phyloP scores from a whole-genome alignment of 129 eudicot genomes.

The Tagetes patula region DNA sequence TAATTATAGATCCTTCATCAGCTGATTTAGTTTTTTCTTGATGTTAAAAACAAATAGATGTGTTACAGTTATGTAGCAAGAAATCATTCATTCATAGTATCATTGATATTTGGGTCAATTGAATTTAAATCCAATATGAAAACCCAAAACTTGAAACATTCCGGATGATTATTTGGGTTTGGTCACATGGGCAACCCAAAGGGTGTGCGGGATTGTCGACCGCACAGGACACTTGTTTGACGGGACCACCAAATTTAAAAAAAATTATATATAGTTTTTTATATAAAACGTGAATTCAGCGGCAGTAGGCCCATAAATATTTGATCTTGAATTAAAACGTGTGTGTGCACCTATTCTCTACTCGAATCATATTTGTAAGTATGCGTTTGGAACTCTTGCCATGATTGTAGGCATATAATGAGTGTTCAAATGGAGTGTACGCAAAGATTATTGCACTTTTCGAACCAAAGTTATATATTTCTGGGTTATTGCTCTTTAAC shows the following conservation, averaged over 20 bases:
- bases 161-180: too few species aligned
- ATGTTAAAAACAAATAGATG: constrained; percentile 20
- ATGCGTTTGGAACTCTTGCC: constrained; percentile 21
- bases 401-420: constrained; percentile 4
- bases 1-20: constrained; percentile 6
- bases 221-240: too few species aligned
- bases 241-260: too few species aligned
- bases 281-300: too few species aligned
- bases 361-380: background rate
- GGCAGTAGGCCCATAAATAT: too few species aligned
- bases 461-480: background rate
- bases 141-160: too few species aligned
- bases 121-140: background rate
- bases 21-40: constrained; percentile 19
- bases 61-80: constrained; percentile 13
- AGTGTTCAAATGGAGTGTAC: constrained; percentile 12
- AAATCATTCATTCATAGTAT: constrained; percentile 3
- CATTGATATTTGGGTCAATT: background rate
- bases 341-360: too few species aligned
- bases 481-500: background rate
- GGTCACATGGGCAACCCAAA: too few species aligned
- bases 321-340: too few species aligned
- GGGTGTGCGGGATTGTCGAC: too few species aligned
- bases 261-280: too few species aligned
- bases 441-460: constrained; percentile 3